Evolutionary conservation across 2,329 filamentous ascomycete species (phyloP).

Genomic region (Arthrocladium fulminans): DNA sequence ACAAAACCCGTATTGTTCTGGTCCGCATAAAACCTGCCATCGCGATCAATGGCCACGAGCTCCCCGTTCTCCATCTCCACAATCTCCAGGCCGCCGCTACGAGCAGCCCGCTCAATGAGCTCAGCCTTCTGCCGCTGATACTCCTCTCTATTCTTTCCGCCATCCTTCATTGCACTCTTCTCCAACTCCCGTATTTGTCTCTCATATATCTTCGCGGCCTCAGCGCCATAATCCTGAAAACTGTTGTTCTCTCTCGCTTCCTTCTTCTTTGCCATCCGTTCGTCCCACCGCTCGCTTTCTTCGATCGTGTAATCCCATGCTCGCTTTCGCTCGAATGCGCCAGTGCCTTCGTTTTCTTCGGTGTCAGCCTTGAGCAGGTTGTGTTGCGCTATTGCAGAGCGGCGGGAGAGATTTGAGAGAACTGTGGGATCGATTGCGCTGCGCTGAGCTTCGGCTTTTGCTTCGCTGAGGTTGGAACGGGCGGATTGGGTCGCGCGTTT

Average conservation of each 20-base stretch:
- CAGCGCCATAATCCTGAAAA: slow-evolving; percentile 80
- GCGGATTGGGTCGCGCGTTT: slow-evolving; percentile 39
- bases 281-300: slow-evolving; percentile 90
- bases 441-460: slow-evolving; percentile 71
- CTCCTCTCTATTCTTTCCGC: slow-evolving; percentile 53
- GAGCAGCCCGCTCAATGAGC: slow-evolving; percentile 78
- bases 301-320: slow-evolving; percentile 99
- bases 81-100: slow-evolving; percentile 77
- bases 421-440: slow-evolving; percentile 67
- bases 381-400: slow-evolving; percentile 78
- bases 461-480: slow-evolving; percentile 71
- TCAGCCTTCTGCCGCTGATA: slow-evolving; percentile 61
- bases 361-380: slow-evolving; percentile 90
- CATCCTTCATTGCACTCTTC: slow-evolving; percentile 36
- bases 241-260: slow-evolving; percentile 73
- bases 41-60: slow-evolving; percentile 83
- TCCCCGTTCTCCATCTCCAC: slow-evolving; percentile 94
- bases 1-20: slow-evolving; percentile 72
- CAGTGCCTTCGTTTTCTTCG: slow-evolving; percentile 61
- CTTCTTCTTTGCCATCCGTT: slow-evolving; percentile 75
- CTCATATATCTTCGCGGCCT: slow-evolving; percentile 90
- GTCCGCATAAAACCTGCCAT: slow-evolving; percentile 84
- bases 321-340: slow-evolving; percentile 78
- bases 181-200: slow-evolving; percentile 70
- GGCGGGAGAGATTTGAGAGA: slow-evolving; percentile 69